Conservation (phyloP, 1,284 basidiomycete genomes). For the Rhizopogon parksii region DNA sequence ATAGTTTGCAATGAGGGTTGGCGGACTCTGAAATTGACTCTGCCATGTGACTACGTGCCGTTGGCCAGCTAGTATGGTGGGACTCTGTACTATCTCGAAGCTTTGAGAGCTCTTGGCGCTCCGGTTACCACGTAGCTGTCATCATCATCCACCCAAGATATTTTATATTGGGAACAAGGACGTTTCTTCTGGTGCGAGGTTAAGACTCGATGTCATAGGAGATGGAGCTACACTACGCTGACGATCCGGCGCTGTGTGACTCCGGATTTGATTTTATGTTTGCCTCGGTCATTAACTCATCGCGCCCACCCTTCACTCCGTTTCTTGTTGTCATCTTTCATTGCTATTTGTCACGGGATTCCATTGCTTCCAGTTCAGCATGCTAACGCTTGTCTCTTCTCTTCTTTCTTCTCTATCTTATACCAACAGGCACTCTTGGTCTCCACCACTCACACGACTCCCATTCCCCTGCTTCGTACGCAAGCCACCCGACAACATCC, state of each 20-base stretch:
- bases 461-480: constrained; percentile 16
- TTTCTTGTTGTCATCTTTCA: not conserved
- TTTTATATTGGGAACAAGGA: no score
- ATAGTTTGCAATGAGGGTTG: no score
- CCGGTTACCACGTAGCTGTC: not conserved
- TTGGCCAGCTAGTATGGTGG: constrained; percentile 5
- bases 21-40: no score
- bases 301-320: not conserved
- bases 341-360: not conserved
- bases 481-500: constrained; percentile 17
- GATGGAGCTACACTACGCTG: no score
- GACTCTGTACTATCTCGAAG: not conserved
- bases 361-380: not conserved
- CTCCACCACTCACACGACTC: constrained; percentile 8
- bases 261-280: not conserved
- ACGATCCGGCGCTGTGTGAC: not conserved
- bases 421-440: not conserved
- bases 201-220: no score
- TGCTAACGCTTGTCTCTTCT: not conserved
- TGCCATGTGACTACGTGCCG: constrained; percentile 2
- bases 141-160: not conserved
- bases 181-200: no score
- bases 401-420: not conserved
- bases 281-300: not conserved
- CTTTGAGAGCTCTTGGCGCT: not conserved